Base-by-base conservation (phyloP, 2,329 filamentous ascomycete species). In the Colletotrichum euphorbiae region DNA sequence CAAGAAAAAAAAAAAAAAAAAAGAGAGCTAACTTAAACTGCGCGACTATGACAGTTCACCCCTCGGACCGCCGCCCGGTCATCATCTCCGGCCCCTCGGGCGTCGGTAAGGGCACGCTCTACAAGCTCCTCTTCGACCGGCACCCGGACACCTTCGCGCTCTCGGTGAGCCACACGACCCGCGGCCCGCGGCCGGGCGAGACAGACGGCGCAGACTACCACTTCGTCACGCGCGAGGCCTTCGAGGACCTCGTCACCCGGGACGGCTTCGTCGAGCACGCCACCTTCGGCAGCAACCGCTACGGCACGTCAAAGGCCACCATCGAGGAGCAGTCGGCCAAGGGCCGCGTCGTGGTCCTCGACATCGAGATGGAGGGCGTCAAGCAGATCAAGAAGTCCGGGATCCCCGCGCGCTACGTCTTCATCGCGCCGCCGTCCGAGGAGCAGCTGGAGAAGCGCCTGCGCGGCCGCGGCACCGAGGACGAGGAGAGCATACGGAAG, bases 301-400 rank as follows among this genome's bases (percentile, higher is more conserved):
- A 98, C 81, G 94, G 94, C 64, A 97, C 94, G 5, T 93, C 89
- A 77, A 90, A 93, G 75, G 84, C 86, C 79, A 93, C 93, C 31
- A 93, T 97, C 71, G 87, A 90, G 78, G 89, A 93, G 75, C 90
- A 94, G 77, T 87, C 87, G 2, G 86, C 88, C 69, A 88, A 90
- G 80, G 91, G 90, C 17, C 86, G 85, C 75, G 88, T 94, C 46
- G 95, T 94, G 70, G 89, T 98, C 54, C 83, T 98, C 73, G 95
- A 98, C 78, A 98, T 98, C 77, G 95, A 98, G 85, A 97, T 98
- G 93, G 94, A 97, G 77, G 94, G 94, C 69, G 94, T 98, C 67
- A 97, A 97, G 83, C 94, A 98, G 81, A 92, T 98, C 75, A 93
- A 94, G 79, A 86, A 87, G 70, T 92, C 91, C 56, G 85, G 85